Evolutionary conservation across 306 rosid species (phyloP), one percentile per base, ranked within the genome.

Genomic region (Mucuna pruriens): DNA sequence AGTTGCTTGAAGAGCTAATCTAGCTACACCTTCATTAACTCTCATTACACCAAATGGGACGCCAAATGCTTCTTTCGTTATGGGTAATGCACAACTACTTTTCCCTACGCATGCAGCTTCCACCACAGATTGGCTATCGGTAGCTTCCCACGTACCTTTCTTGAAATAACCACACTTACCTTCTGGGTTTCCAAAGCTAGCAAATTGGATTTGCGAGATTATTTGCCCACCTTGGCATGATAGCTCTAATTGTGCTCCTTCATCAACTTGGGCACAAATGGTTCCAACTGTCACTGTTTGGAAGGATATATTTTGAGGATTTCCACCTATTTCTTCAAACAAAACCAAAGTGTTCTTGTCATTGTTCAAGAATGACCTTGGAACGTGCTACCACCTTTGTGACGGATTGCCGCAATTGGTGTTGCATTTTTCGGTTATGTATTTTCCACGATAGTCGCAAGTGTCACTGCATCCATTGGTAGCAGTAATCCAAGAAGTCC

Each of bases 361-460:
- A 2, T 20, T 22, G 34, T 20, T 40, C 20, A 81, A 38, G 46
- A 73, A 73, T 6, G 80, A 73, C 44, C 84, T 62, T 10, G 80
- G 84, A n/a, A 81, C 66, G 39, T 73, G 84, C 57, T 73, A 81
- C 84, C 80, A 73, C 38, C 84, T 63, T 38, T 73, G 82, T 45
- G 82, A 38, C 7, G 79, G 23, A 5, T 57, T 22, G 15, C 69
- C 69, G 58, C 79, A 75, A 23, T 75, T 58, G 7, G 63, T 17
- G 34, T 23, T 33, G 9, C 85, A 82, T 20, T 75, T 82, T 1
- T 42, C 48, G 0, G 23, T 9, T 7, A 26, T 13, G n/a, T 82
- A 82, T 15, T 2, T 9, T 20, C 77, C 77, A 0, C 64, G 64
- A 2, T 66, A 82, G 39, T 82, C 76, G 67, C 81, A 75, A 0